Evolutionary conservation across 2,329 filamentous ascomycete genomes (phyloP).

Genomic region (Ceratocystis lukuohia): DNA sequence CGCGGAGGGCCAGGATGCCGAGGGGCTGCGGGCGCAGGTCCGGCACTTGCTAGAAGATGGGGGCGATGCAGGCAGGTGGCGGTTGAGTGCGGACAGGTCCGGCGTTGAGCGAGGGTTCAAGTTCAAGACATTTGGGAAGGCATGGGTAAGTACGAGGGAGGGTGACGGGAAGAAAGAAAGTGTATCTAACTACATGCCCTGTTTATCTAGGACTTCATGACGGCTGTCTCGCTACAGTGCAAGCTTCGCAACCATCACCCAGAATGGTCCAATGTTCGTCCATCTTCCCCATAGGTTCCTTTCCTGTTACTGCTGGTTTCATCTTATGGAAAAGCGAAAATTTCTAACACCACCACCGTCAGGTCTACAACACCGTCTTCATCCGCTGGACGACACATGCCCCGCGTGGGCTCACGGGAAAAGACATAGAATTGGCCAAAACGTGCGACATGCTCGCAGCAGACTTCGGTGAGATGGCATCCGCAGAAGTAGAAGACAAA

Average conservation of each 20-base stretch:
- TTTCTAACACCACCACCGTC: not conserved
- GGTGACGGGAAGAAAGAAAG: too few species aligned
- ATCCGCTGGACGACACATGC: constrained; percentile 63
- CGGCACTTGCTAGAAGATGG: constrained; percentile 26
- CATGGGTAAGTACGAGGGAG: constrained; percentile 39
- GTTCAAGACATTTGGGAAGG: constrained; percentile 53
- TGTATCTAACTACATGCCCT: constrained; percentile 28
- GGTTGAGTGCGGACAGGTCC: constrained; percentile 35
- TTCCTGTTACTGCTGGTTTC: not conserved
- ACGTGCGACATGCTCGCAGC: constrained; percentile 47
- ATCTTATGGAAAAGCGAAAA: too few species aligned
- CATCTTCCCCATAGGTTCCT: not conserved
- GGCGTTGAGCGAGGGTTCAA: constrained; percentile 47
- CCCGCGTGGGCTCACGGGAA: constrained; percentile 49
- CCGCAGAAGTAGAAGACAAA: constrained; percentile 25
- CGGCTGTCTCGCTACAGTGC: constrained; percentile 53
- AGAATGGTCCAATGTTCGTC: constrained; percentile 58
- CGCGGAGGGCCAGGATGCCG: constrained; percentile 33
- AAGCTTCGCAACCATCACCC: constrained; percentile 58
- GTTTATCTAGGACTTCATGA: constrained; percentile 49
- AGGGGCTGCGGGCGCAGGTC: constrained; percentile 31
- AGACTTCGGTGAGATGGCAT: constrained; percentile 38
- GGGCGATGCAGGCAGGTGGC: constrained; percentile 33
- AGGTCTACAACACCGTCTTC: constrained; percentile 58
- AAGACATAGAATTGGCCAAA: constrained; percentile 48